These are phyloP conservation scores for Orbilia quercus DNA, from an alignment of 2,329 filamentous ascomycete species.

Conservation along the genomic window DNA sequence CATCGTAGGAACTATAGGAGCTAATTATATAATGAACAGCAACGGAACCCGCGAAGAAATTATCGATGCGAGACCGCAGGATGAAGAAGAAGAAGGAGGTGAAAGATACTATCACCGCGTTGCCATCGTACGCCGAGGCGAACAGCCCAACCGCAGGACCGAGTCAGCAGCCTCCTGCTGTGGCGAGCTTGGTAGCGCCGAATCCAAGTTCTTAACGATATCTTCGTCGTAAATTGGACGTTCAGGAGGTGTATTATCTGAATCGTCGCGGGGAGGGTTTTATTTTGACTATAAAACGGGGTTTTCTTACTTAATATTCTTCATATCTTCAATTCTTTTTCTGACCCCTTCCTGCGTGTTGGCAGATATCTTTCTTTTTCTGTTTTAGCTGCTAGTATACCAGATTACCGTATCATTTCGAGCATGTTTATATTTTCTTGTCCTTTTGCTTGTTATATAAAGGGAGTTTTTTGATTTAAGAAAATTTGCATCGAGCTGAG, in stretches of 20 bases:
- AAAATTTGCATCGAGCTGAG: slow-evolving; percentile 33
- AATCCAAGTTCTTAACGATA: slow-evolving; percentile 41
- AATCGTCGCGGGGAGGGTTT: neutral
- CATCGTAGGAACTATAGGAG: neutral
- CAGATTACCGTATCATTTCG: slow-evolving; percentile 13
- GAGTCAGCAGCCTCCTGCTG: slow-evolving; percentile 9
- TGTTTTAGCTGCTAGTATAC: slow-evolving; percentile 15
- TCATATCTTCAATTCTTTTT: slow-evolving; percentile 20
- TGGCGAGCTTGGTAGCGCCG: slow-evolving; percentile 35
- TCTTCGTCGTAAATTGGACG: too few species aligned
- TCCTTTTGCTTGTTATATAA: slow-evolving; percentile 32
- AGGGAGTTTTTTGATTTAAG: slow-evolving; percentile 30
- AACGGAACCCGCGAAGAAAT: slow-evolving; percentile 54
- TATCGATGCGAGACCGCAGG: slow-evolving; percentile 51
- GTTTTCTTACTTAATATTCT: slow-evolving; percentile 18
- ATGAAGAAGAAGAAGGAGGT: slow-evolving; percentile 54
- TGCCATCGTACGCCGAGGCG: slow-evolving; percentile 48
- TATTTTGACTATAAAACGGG: neutral
- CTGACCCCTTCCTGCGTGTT: slow-evolving; percentile 6
- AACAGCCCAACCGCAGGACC: slow-evolving; percentile 35
- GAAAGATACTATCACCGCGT: slow-evolving; percentile 29
- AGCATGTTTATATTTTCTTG: too few species aligned
- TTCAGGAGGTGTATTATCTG: too few species aligned
- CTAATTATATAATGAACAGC: slow-evolving; percentile 10
- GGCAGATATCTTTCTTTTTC: slow-evolving; percentile 3